Evolutionary conservation across 495 filamentous ascomycete species (phyloP).

Genomic region (Trypethelium eluteriae): DNA sequence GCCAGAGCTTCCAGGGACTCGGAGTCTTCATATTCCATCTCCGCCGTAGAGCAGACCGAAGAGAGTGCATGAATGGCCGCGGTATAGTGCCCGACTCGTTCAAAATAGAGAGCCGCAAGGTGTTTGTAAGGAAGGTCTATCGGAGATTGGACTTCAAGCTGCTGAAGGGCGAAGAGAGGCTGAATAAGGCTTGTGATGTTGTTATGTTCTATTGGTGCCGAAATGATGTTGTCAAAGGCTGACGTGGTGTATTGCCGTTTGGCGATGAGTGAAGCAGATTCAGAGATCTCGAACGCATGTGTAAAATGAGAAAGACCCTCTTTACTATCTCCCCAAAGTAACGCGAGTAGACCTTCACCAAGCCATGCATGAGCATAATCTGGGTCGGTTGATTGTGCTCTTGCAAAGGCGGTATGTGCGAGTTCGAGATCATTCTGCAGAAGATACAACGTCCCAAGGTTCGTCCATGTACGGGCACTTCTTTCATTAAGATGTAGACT

Average conservation of each 20-base stretch:
- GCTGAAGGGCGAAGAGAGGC: constrained; percentile 81
- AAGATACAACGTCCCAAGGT: constrained; percentile 78
- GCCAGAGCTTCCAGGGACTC: constrained; percentile 66
- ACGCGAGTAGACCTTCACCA: constrained; percentile 80
- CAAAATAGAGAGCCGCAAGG: constrained; percentile 69
- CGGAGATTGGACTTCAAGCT: constrained; percentile 61
- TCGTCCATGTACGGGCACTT: constrained; percentile 78
- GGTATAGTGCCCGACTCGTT: constrained; percentile 60
- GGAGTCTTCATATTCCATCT: constrained; percentile 72
- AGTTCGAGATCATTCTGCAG: constrained; percentile 73
- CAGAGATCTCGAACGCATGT: constrained; percentile 91
- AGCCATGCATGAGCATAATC: constrained; percentile 90
- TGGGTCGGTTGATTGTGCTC: constrained; percentile 87
- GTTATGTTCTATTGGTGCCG: constrained; percentile 46
- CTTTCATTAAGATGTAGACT: constrained; percentile 86
- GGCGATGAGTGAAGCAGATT: constrained; percentile 58
- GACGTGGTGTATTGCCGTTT: constrained; percentile 71
- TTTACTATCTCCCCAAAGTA: constrained; percentile 58
- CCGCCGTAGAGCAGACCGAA: constrained; percentile 57
- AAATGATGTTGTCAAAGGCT: constrained; percentile 67
- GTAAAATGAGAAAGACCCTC: constrained; percentile 81
- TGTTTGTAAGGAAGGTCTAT: constrained; percentile 64
- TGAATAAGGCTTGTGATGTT: constrained; percentile 57
- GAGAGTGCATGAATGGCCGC: constrained; percentile 60
- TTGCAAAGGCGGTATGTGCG: constrained; percentile 80